phyloP scores from a whole-genome alignment of 345 rosid genomes.

The Ceriops tagal region DNA sequence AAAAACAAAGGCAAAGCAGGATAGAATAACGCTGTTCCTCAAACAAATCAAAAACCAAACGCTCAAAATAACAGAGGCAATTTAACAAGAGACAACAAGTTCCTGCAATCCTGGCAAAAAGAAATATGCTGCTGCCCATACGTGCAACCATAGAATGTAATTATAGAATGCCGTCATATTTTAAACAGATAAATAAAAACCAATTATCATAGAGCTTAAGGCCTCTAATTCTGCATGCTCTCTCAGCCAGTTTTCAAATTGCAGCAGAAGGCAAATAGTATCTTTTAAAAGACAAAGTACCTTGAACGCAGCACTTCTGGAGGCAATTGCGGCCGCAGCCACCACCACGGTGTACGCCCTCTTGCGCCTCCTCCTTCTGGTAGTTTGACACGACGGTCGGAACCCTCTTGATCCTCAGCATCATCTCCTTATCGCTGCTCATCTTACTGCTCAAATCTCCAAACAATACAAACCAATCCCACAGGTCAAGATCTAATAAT shows the following conservation, averaged over 20 bases:
- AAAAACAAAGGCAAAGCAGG: slow-evolving; percentile 1
- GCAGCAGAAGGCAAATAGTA: neutral
- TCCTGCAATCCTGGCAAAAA: too few relatives aligned
- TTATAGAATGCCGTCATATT: too few relatives aligned
- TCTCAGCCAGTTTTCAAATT: neutral
- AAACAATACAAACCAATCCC: slow-evolving; percentile 2
- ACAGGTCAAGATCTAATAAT: too few relatives aligned
- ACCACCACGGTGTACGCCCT: slow-evolving; percentile 42
- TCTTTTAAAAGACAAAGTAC: slow-evolving; percentile 26
- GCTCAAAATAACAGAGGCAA: neutral
- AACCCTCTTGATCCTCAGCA: slow-evolving; percentile 82
- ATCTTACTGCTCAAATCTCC: neutral
- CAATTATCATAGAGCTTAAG: neutral
- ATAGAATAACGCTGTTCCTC: slow-evolving; percentile 3
- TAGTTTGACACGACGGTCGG: slow-evolving; percentile 80
- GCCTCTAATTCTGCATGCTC: too few relatives aligned
- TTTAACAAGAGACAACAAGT: neutral
- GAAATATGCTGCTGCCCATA: too few relatives aligned
- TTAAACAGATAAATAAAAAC: neutral
- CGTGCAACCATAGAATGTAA: too few relatives aligned
- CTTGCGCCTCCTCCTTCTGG: slow-evolving; percentile 71
- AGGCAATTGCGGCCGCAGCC: slow-evolving; percentile 89
- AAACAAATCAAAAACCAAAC: neutral
- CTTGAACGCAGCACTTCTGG: slow-evolving; percentile 63
- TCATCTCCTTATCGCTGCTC: slow-evolving; percentile 28